A percentile compares a stretch with the other conserved stretches of the same genome.
These are phyloP conservation scores for Oidiodendron maius DNA, from an alignment of 495 filamentous ascomycete species.

Conservation along the genomic window DNA sequence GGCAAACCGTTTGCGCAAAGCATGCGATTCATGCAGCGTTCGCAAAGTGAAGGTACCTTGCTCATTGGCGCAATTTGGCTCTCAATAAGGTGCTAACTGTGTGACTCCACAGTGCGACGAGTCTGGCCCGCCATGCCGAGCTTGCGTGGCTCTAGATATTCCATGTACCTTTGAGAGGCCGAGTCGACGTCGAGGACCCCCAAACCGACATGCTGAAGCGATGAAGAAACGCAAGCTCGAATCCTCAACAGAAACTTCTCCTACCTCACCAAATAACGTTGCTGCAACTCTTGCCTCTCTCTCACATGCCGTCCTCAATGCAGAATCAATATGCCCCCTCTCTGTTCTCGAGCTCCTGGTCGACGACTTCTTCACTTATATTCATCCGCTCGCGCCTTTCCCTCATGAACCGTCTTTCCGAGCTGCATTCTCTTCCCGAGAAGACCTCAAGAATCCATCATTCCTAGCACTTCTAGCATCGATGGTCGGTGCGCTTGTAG, in stretches of 20 bases:
- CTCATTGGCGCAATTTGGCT: background rate
- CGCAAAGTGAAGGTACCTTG: constrained; percentile 87
- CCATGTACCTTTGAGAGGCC: constrained; percentile 78
- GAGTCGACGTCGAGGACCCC: constrained; percentile 75
- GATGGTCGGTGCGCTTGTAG: constrained; percentile 72
- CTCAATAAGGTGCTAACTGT: background rate
- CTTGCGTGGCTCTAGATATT: constrained; percentile 71
- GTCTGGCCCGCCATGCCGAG: constrained; percentile 69
- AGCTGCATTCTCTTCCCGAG: constrained; percentile 58
- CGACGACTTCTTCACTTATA: constrained; percentile 87
- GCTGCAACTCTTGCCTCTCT: constrained; percentile 40
- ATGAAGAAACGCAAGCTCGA: constrained; percentile 64
- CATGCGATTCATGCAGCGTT: constrained; percentile 79
- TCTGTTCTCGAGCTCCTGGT: constrained; percentile 61
- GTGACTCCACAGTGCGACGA: constrained; percentile 58
- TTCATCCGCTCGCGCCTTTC: constrained; percentile 79
- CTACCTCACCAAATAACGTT: constrained; percentile 44
- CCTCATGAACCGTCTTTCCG: constrained; percentile 85
- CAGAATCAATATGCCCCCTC: constrained; percentile 71
- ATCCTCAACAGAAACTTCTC: constrained; percentile 22
- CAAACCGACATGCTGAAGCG: constrained; percentile 78
- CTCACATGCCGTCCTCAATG: constrained; percentile 32
- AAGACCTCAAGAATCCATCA: constrained; percentile 59
- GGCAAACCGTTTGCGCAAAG: constrained; percentile 60
- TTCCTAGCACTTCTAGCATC: constrained; percentile 76